Evolutionary conservation across 2,329 filamentous ascomycete genomes (phyloP), one percentile per base, ranked within the genome.

Genomic region (Verticillium nubilum): DNA sequence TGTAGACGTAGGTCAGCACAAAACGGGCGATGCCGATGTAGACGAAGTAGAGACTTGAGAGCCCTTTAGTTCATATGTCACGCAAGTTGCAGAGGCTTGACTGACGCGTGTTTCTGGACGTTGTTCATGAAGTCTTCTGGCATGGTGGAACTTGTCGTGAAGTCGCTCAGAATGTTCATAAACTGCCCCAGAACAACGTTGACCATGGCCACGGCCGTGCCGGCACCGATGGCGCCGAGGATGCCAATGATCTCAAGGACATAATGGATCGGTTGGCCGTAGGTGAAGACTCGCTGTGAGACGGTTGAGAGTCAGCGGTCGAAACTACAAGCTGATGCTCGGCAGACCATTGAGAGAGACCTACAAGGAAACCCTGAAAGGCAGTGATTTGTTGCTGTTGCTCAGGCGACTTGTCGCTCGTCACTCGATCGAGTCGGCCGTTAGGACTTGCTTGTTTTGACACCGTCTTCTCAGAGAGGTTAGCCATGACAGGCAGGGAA

Each of bases 1-100:
- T 72, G 67, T 76, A 74, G 25, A 76, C 55, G 54, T 69, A 69
- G 23, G 60, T 65, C 12, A 60, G 27, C 17, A 58, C 60, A 52
- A 68, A 58, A 0, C 65, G 62, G 10, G 56, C 67, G 15, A 68
- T 62, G 31, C 65, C 67, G 6, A 69, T 67, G 56, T 68, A 68
- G 5, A 69, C 64, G 37, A 68, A 69, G 60, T 68, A 68, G 10
- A 69, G 63, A 15, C 65, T 67, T 17, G 23, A 42, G 9, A 26
- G 9, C 27, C 17, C 26, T 28, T 23, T 5, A 23, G 23, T 5
- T 26, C n/a, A 1, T 12, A 52, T 25, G 19, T n/a, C n/a, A n/a
- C n/a, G n/a, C n/a, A 25, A 6, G 7, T 7, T 28, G 10, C 17
- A 17, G 9, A 25, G 10, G 9, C 1, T 13, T 10, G 2, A 59